A percentile compares a stretch with the other conserved stretches of the same genome.
Evolutionary conservation across 1,139 yeast species (phyloP).

Genomic region (Groenewaldozyma auringiensis): DNA sequence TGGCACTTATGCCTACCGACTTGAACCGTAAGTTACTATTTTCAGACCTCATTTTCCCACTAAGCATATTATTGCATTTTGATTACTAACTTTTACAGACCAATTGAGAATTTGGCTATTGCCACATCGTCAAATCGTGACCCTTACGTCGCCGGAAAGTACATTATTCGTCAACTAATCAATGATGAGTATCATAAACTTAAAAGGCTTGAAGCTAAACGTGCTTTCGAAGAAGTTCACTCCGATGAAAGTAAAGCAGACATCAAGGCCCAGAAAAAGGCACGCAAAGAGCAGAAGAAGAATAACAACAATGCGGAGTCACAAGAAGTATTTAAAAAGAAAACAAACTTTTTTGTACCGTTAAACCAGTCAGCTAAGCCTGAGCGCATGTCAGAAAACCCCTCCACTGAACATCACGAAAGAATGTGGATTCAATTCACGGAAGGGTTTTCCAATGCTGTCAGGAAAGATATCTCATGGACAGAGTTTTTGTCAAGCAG

Average conservation of each 20-base stretch:
- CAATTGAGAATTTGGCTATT: conserved; percentile 28
- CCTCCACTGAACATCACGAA: conserved; percentile 4
- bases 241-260: conserved; percentile 3
- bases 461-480: conserved; percentile 80
- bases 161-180: conserved; percentile 23
- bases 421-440: conserved; percentile 83
- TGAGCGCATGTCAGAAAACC: neutral
- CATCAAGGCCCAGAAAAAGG: conserved; percentile 3
- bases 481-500: conserved; percentile 30
- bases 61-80: neutral
- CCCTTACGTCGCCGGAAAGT: conserved; percentile 25
- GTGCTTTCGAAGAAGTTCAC: conserved; percentile 12
- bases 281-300: conserved; percentile 5
- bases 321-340: neutral
- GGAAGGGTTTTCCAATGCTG: conserved; percentile 94
- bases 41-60: too few relatives aligned
- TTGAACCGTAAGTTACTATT: conserved; percentile 27
- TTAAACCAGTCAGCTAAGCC: neutral
- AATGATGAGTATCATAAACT: conserved; percentile 13
- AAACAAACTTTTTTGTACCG: neutral
- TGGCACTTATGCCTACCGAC: conserved; percentile 24
- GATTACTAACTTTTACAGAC: conserved; percentile 18
- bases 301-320: neutral
- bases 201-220: neutral
- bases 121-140: conserved; percentile 22